Evolutionary conservation across 306 rosid genomes (phyloP), one percentile per base, ranked within the genome.

Genomic region (Urtica urens): DNA sequence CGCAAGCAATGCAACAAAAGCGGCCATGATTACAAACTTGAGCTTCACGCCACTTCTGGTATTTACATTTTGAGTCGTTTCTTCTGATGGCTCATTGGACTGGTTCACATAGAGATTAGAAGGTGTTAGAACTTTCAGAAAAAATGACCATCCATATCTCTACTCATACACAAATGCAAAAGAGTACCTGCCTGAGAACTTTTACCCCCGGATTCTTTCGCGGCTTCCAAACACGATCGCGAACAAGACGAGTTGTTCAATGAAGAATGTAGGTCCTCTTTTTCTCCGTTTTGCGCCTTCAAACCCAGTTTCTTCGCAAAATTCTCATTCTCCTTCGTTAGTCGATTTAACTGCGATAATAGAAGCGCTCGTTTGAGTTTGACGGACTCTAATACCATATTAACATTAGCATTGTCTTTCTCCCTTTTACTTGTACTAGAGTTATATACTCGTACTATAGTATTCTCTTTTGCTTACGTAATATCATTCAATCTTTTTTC

Each of bases 131-230:
- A 47, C n/a, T 41, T 20, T 68, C 33, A 65, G 50, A 21, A 14
- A 46, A 46, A 39, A 10, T 14, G 27, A 18, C 39, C 57, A 13
- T 38, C 57, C 44, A 20, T 8, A 22, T 62, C n/a, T n/a, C n/a
- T n/a, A n/a, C n/a, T n/a, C n/a, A n/a, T n/a, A n/a, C n/a, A n/a
- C n/a, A n/a, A 53, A 19, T 49, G 41, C 57, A 60, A 38, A 51
- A 29, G 62, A 48, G 53, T 77, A 86, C 90, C 86, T 78, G 93
- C 97, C 95, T 84, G 72, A 46, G 56, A 74, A 67, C 63, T 73
- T 64, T 68, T 54, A 63, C 66, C 53, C 19, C 47, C 58, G 52
- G 58, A 58, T 26, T 75, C 72, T 5, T 43, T 44, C 59, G 42
- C 73, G 39, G 60, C 72, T 45, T 69, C 83, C 38, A 55, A 63